phyloP scores from a whole-genome alignment of 2,329 filamentous ascomycete genomes.

The Pyricularia sp. region DNA sequence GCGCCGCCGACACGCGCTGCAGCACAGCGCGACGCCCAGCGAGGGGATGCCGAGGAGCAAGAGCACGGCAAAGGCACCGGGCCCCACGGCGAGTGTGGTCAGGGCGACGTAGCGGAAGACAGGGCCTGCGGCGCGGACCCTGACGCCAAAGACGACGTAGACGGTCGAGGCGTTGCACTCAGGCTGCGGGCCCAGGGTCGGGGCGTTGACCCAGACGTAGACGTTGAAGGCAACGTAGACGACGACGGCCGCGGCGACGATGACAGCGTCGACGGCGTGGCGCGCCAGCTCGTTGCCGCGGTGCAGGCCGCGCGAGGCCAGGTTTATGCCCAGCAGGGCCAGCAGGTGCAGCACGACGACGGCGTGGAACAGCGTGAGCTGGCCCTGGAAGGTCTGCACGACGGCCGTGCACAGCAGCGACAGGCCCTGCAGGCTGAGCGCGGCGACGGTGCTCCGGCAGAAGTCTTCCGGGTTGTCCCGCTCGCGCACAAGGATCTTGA shows the following conservation, averaged over 20 bases:
- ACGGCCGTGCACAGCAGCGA: slow-evolving; percentile 11
- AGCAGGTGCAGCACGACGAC: slow-evolving; percentile 10
- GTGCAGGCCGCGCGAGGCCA: slow-evolving; percentile 9
- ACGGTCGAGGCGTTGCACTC: slow-evolving; percentile 11
- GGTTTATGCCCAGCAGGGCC: slow-evolving; percentile 11
- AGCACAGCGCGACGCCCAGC: background rate
- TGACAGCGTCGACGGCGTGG: slow-evolving; percentile 1
- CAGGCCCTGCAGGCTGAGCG: slow-evolving; percentile 9
- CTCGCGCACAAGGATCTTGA: slow-evolving; percentile 11
- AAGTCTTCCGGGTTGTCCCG: slow-evolving; percentile 15
- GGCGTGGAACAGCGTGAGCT: slow-evolving; percentile 11
- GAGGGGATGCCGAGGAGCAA: background rate
- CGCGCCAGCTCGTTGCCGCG: slow-evolving; percentile 2
- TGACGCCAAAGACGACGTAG: slow-evolving; percentile 12
- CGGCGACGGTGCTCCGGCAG: slow-evolving; percentile 6
- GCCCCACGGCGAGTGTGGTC: slow-evolving; percentile 1
- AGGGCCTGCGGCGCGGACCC: slow-evolving; percentile 2
- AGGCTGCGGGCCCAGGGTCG: slow-evolving; percentile 10
- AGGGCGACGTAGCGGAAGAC: slow-evolving; percentile 3
- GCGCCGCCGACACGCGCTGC: background rate
- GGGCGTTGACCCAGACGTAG: slow-evolving; percentile 11
- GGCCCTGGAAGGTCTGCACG: slow-evolving; percentile 6
- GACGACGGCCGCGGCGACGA: slow-evolving; percentile 4
- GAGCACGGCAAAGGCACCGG: background rate
- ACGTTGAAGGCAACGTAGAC: slow-evolving; percentile 10